phyloP scores from a whole-genome alignment of 2,329 filamentous ascomycete species.

The Daldinia eschscholtzii region DNA sequence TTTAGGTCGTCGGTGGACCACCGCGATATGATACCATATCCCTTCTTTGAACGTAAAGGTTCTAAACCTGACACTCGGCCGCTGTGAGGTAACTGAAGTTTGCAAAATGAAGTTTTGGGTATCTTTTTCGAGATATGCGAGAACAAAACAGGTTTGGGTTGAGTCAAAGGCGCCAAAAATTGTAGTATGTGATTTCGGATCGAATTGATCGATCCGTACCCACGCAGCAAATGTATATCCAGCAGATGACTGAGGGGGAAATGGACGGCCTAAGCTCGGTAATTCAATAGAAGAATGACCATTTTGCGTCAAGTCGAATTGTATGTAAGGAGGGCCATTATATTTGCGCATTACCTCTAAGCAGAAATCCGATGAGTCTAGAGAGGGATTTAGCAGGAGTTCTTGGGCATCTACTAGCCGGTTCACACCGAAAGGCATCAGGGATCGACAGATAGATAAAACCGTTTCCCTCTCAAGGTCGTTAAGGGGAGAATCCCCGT shows the following conservation, averaged over 20 bases:
- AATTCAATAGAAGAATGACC: constrained; percentile 94
- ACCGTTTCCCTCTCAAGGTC: constrained; percentile 70
- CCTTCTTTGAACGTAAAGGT: constrained; percentile 79
- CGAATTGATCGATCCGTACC: constrained; percentile 90
- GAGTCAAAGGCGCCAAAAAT: constrained; percentile 95
- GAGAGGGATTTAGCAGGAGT: constrained; percentile 68
- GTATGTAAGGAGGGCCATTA: constrained; percentile 84
- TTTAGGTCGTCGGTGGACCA: constrained; percentile 85
- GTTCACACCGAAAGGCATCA: constrained; percentile 82
- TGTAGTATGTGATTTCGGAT: constrained; percentile 87
- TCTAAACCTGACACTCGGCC: constrained; percentile 94
- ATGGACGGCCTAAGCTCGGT: constrained; percentile 83
- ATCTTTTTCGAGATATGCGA: constrained; percentile 94
- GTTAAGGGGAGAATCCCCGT: constrained; percentile 62
- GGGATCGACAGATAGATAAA: constrained; percentile 73
- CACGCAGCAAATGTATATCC: constrained; percentile 94
- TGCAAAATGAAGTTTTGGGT: constrained; percentile 95
- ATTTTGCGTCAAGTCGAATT: constrained; percentile 90
- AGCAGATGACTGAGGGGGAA: constrained; percentile 81
- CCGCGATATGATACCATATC: constrained; percentile 91
- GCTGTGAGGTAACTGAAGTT: constrained; percentile 87
- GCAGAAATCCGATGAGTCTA: constrained; percentile 74
- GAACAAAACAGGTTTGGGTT: constrained; percentile 91
- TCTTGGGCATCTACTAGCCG: constrained; percentile 85
- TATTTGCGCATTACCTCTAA: constrained; percentile 80